Base-by-base conservation (phyloP, 1,139 yeast species). In the Diutina scorzettiae region DNA sequence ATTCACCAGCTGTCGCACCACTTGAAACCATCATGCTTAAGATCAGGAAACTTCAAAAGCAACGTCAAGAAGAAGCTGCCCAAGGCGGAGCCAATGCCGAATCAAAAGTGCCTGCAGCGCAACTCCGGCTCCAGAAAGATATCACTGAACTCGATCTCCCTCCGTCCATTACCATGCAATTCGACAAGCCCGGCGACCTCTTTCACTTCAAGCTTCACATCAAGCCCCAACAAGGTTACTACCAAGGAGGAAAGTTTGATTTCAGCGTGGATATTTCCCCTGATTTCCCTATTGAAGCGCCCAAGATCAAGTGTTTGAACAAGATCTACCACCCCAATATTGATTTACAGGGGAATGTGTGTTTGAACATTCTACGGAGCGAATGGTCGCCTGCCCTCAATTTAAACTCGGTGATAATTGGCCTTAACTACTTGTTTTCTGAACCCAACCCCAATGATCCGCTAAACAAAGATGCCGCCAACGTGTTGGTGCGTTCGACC, bases 381-480 rank as follows among this genome's bases (percentile, higher is more conserved):
- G 97, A 89, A 58, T 91, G 98, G 98, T 79, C 91, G 28, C 97
- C 98, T 0, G 96, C 87, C 2, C 69, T 91, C 51, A 84, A 81
- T 48, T 65, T 91, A 54, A 86, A 82, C 56, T 71, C 91, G 5
- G 78, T 91, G 19, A 69, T 89, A 49, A 81, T 89, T 42, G 98
- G 98, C 0, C 68, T 91, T 47, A 77, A 87, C 55, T 87, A 82
- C 55, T 68, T 91, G 49, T 86, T 91, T 53, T 65, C 86, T 47
- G 96, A 89, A 53, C 96, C 96, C 12, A 89, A 87, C 57, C 81
- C 95, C 1, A 79, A 78, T 46, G 97, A 91, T 58, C 98, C 98
- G 2, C 70, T 91, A 50, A 91, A 91, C 58, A 86, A 87, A 56
- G 81, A 75, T 20, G 96, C 97, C 2, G 97, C 97, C 1, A 73